Evolutionary conservation across 352 stramenopile species (phyloP), one percentile per base, ranked within the genome.

Genomic region (Thalassiosira ordinaria): DNA sequence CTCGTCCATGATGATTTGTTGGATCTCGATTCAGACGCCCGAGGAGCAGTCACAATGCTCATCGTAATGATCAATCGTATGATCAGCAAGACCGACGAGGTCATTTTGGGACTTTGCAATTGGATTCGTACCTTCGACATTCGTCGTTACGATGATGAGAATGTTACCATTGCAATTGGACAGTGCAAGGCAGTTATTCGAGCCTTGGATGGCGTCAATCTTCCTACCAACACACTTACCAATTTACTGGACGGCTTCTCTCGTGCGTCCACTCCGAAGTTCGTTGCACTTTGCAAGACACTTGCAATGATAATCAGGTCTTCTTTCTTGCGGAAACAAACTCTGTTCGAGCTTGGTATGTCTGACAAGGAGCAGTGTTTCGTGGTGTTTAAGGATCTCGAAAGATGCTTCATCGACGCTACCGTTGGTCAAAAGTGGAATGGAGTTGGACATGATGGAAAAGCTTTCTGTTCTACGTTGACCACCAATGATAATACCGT

Each of bases 351-450:
- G 5, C 41, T 51, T n/a, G 2, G 16, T 9, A 9, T 22, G 41
- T n/a, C 5, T 3, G 41, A 39, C 20, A 57, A 57, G 22, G 16
- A 57, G 22, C 24, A 57, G 22, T 57, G 47, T 16, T 57, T 57
- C 29, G 47, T 20, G 7, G 18, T 57, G 2, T 27, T 57, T 4
- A 57, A 57, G 14, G 47, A 57, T 57, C 47, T 57, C 22, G 47
- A 57, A 14, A 31, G 2, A 4, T 13, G 16, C 8, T 57, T n/a
- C 22, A 57, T 57, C 22, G 47, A 57, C 2, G 1, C 14, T 4
- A 31, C 47, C 1, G 29, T 20, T n/a, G 29, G 4, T 57, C 47
- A 57, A 8, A 57, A 57, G n/a, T 57, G 47, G 47, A 20, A 31
- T 13, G 47, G 8, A n/a, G 18, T 57, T 31, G 18, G 18, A 11